Base-by-base conservation (phyloP, 2,329 filamentous ascomycete genomes). In the Cordyceps javanica region DNA sequence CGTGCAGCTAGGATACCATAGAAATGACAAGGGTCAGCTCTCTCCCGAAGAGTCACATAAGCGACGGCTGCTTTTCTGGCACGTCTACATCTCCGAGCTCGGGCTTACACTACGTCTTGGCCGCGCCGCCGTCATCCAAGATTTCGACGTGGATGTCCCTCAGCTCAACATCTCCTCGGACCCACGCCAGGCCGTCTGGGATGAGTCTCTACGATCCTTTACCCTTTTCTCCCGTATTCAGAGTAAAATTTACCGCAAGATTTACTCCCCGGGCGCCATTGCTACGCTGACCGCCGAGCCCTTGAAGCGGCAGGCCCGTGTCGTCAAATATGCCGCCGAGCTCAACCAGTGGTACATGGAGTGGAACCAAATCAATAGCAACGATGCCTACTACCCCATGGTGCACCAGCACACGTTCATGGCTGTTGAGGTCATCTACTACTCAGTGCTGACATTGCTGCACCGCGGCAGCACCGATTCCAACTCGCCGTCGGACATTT, bases 381-480 rank as follows among this genome's bases (percentile, higher is more conserved):
- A 54, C 11, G 36, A 54, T 7, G 60, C 62, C 1, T 59, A 62
- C 48, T 59, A 60, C 23, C 52, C 49, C 19, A 55, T 61, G 4
- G 51, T 63, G 13, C 62, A 60, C 3, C 55, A 59, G 11, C 58
- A 60, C 14, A 60, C 57, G 0, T 63, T 64, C n/a, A 55, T 59
- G 28, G 59, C 57, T 2, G 38, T 61, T 14, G 60, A 64, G 13
- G 62, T 64, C 13, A 62, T 62, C 1, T 64, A 61, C 54, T 63
- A 59, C 54, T 64, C 62, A 13, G 60, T 63, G 8, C 23, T 63
- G 11, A 63, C 62, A n/a, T 28, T 64, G 36, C 49, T 62, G 3
- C 45, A 63, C 16, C 57, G 62, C 1, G 62, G 60, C 2, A 58
- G 59, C 14, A 61, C 51, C 23, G 34, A 44, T 1, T 64, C 62